These are phyloP conservation scores for Dissophora ornata DNA, from an alignment of 192 early-diverging fungal species.

Conservation along the genomic window DNA sequence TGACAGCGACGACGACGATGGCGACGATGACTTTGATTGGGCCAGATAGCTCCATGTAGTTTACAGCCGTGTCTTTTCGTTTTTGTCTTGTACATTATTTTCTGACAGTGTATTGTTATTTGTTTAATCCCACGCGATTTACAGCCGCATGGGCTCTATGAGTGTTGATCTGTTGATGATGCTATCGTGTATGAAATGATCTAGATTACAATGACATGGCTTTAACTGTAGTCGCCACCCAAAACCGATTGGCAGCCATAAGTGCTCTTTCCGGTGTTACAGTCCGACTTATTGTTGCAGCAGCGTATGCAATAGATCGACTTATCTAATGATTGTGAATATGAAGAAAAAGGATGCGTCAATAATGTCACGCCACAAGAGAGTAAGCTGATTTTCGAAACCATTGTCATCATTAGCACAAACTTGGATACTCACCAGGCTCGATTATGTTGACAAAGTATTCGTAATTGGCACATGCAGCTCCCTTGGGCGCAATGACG, in stretches of 20 bases:
- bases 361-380: not conserved
- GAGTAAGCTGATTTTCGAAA: no score
- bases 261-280: conserved; percentile 14
- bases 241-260: conserved; percentile 15
- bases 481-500: conserved; percentile 48
- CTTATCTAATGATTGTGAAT: conserved; percentile 2
- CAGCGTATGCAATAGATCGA: conserved; percentile 58
- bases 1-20: conserved; percentile 3
- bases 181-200: no score
- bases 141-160: no score
- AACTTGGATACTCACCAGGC: conserved; percentile 12
- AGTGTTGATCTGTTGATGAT: no score
- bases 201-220: no score
- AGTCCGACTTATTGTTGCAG: conserved; percentile 33
- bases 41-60: no score
- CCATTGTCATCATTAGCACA: not conserved
- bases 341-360: not conserved
- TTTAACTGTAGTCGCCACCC: conserved; percentile 1
- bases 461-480: conserved; percentile 40
- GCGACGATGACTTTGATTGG: conserved; percentile 10
- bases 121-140: no score
- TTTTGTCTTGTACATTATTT: not conserved
- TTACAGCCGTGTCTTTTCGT: no score
- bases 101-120: no score
- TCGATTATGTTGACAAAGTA: conserved; percentile 59